phyloP scores from a whole-genome alignment of 768 basidiomycete species.

The Kondoa malvinella region DNA sequence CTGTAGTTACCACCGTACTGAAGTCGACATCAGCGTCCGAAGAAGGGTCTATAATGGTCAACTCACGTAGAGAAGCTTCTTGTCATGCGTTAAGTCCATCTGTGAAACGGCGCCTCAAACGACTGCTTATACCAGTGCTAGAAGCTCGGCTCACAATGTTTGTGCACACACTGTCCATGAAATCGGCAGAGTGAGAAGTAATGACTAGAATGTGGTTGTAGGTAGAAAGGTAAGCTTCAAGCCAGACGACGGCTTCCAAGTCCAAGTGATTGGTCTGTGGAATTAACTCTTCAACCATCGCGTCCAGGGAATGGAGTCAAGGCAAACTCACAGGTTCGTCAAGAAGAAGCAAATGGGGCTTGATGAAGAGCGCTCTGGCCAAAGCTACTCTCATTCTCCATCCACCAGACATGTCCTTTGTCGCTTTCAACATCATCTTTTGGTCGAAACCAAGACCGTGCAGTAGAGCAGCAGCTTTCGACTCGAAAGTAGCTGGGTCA shows the following conservation, averaged over 20 bases:
- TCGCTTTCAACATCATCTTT: conserved; percentile 86
- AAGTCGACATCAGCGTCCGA: conserved; percentile 86
- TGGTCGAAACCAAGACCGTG: conserved; percentile 86
- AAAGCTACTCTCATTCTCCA: conserved; percentile 99
- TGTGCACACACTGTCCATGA: conserved; percentile 60
- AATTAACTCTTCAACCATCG: not conserved
- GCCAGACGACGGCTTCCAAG: conserved; percentile 94
- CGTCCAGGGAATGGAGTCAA: conserved; percentile 28
- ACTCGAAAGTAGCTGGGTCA: conserved; percentile 87
- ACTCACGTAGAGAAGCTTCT: conserved; percentile 15
- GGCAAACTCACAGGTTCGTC: conserved; percentile 43
- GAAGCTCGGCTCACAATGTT: conserved; percentile 4
- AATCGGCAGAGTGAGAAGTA: conserved; percentile 97
- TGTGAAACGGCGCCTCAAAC: not conserved
- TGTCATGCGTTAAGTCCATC: conserved; percentile 14
- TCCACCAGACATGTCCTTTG: conserved; percentile 97
- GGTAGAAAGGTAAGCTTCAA: conserved; percentile 91
- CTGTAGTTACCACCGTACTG: conserved; percentile 96
- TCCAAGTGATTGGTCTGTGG: conserved; percentile 63
- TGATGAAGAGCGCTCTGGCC: conserved; percentile 85
- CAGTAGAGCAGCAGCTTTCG: conserved; percentile 88
- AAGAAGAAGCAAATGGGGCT: conserved; percentile 83
- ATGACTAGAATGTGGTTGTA: conserved; percentile 98
- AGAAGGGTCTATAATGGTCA: conserved; percentile 37
- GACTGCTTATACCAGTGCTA: not conserved